Evolutionary conservation across 805 yeast genomes (phyloP).

Genomic region (Nakazawaea peltata): DNA sequence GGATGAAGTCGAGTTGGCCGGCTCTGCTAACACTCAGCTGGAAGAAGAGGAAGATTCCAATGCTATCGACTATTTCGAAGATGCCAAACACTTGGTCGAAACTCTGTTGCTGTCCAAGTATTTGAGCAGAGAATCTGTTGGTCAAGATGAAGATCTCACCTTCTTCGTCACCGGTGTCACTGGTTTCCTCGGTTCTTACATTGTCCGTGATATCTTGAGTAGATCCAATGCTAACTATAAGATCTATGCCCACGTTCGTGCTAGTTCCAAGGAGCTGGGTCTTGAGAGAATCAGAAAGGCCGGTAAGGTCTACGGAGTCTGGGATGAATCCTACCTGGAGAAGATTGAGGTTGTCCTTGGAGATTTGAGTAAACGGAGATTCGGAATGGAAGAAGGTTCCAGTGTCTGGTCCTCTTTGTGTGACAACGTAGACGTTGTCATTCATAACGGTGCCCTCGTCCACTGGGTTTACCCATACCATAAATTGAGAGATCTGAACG

Average conservation of each 20-base stretch:
- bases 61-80: constrained; percentile 52
- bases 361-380: constrained; percentile 61
- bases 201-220: constrained; percentile 66
- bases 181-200: constrained; percentile 91
- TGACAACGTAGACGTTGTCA: constrained; percentile 63
- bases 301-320: constrained; percentile 75
- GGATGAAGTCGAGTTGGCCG: constrained; percentile 36
- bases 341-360: constrained; percentile 73
- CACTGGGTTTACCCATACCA: constrained; percentile 98
- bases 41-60: constrained; percentile 16
- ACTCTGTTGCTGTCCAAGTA: constrained; percentile 35
- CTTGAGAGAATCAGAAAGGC: constrained; percentile 68
- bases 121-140: constrained; percentile 31
- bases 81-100: constrained; percentile 51
- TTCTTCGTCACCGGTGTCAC: constrained; percentile 94
- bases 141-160: constrained; percentile 32
- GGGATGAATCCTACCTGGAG: constrained; percentile 53
- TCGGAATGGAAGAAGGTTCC: constrained; percentile 49
- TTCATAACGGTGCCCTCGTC: constrained; percentile 96
- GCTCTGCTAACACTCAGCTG: constrained; percentile 20
- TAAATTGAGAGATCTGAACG: constrained; percentile 88
- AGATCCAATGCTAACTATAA: constrained; percentile 42
- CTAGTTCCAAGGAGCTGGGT: constrained; percentile 59
- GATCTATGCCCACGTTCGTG: constrained; percentile 88
- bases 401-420: constrained; percentile 52